A percentile compares a stretch with the other conserved stretches of the same genome.
These are phyloP conservation scores for Rubia occidens DNA, from an alignment of 305 asterid genomes.

Conservation along the genomic window DNA sequence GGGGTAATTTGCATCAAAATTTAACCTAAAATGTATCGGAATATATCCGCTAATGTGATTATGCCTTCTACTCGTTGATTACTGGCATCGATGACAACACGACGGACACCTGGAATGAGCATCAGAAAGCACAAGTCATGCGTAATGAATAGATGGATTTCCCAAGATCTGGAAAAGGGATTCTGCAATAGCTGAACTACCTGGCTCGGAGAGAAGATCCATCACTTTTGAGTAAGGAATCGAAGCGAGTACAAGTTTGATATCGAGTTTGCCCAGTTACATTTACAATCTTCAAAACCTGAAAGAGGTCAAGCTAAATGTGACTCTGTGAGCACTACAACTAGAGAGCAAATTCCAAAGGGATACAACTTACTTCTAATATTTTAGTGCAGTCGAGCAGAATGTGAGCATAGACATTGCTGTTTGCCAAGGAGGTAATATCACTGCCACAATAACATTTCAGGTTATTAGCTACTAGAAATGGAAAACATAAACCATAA, in stretches of 20 bases:
- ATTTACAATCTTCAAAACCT: constrained; percentile 44
- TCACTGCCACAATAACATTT: constrained; percentile 40
- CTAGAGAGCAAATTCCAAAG: background rate
- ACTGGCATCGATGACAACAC: constrained; percentile 41
- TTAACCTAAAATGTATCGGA: constrained; percentile 32
- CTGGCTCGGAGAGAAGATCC: constrained; percentile 61
- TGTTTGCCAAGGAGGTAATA: constrained; percentile 50
- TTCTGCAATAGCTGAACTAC: constrained; percentile 22
- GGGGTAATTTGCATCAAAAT: constrained; percentile 10
- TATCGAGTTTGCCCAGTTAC: constrained; percentile 28
- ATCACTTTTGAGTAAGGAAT: constrained; percentile 49
- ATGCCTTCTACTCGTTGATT: constrained; percentile 48
- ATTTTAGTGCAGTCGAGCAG: constrained; percentile 46
- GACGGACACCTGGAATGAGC: constrained; percentile 40
- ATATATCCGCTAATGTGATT: constrained; percentile 53
- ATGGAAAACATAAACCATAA: background rate
- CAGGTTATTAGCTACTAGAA: constrained; percentile 1
- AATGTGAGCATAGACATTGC: constrained; percentile 37
- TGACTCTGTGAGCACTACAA: background rate
- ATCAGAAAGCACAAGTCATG: background rate
- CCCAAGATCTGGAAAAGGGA: background rate
- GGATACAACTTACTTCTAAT: constrained; percentile 38
- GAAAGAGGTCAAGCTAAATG: constrained; percentile 6
- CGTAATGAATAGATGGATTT: background rate
- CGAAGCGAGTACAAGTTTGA: constrained; percentile 53